Conservation (phyloP, 2,329 filamentous ascomycete genomes). For the Alternaria tenuissima region DNA sequence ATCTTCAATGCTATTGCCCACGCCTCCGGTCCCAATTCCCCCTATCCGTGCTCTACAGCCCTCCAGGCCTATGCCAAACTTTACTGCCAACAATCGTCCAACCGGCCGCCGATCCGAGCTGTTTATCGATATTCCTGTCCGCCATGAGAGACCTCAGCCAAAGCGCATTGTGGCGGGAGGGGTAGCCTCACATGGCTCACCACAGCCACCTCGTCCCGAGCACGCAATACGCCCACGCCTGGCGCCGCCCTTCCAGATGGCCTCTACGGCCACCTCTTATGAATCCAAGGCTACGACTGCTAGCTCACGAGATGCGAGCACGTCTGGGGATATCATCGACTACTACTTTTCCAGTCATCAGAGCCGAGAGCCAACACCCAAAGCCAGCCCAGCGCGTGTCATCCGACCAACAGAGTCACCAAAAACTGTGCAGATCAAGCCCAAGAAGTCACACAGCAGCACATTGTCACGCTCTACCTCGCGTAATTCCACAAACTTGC, state of each 20-base stretch:
- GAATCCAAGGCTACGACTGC: slow-evolving; percentile 29
- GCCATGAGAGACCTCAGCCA: slow-evolving; percentile 38
- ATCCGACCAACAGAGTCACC: slow-evolving; percentile 28
- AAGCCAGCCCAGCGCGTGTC: slow-evolving; percentile 22
- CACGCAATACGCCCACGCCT: slow-evolving; percentile 15
- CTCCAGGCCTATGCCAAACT: slow-evolving; percentile 30
- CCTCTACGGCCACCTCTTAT: slow-evolving; percentile 21
- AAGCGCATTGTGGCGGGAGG: slow-evolving; percentile 18
- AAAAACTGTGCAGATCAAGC: slow-evolving; percentile 27
- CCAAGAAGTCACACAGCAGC: slow-evolving; percentile 41
- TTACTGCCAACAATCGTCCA: slow-evolving; percentile 14
- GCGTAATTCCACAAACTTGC: slow-evolving; percentile 38
- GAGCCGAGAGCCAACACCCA: slow-evolving; percentile 19
- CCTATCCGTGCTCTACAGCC: slow-evolving; percentile 47
- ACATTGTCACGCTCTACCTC: slow-evolving; percentile 37
- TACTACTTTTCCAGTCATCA: slow-evolving; percentile 45
- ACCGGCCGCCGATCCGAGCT: slow-evolving; percentile 34
- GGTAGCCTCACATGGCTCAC: slow-evolving; percentile 17
- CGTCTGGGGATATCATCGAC: slow-evolving; percentile 46
- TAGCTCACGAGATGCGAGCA: slow-evolving; percentile 32
- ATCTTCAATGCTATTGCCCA: slow-evolving; percentile 42
- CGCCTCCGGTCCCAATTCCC: slow-evolving; percentile 42
- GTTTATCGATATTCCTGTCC: slow-evolving; percentile 43
- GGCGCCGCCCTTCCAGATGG: slow-evolving; percentile 25
- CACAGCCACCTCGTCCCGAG: slow-evolving; percentile 13